A percentile compares a stretch with the other conserved stretches of the same genome.
Conservation (phyloP, 441 rosid species). For the Populus hybrid region DNA sequence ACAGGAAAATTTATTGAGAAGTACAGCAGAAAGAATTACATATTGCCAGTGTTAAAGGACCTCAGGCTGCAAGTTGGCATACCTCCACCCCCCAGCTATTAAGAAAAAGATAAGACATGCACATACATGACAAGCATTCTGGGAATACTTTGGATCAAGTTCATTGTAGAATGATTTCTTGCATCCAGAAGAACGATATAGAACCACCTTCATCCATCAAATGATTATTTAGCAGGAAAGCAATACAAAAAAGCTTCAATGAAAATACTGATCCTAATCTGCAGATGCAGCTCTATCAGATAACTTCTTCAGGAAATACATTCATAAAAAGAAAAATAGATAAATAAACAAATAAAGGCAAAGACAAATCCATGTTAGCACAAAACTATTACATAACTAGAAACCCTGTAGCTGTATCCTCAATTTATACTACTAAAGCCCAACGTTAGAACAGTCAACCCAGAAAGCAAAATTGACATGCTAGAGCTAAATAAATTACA, state of each 20-base stretch:
- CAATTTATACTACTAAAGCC: not conserved
- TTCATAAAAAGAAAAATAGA: not conserved
- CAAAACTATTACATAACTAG: not conserved
- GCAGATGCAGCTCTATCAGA: not conserved
- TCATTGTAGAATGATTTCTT: not conserved
- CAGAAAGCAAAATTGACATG: not conserved
- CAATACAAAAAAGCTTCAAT: not conserved
- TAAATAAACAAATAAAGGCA: not conserved
- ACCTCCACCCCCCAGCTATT: not conserved
- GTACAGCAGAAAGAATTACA: not conserved
- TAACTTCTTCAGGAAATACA: too few relatives aligned
- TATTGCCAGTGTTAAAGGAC: not conserved
- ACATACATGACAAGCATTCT: not conserved
- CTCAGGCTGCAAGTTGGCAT: not conserved
- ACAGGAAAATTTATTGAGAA: not conserved
- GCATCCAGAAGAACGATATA: not conserved
- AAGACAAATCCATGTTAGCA: not conserved
- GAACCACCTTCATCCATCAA: not conserved
- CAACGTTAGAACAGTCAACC: not conserved
- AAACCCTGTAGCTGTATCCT: not conserved
- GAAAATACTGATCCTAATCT: not conserved
- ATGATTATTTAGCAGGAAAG: not conserved
- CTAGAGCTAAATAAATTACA: not conserved
- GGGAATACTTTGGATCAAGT: not conserved
- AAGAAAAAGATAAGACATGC: not conserved